Evolutionary conservation across 305 asterid species (phyloP).

Genomic region (Fraxinus baroniana): DNA sequence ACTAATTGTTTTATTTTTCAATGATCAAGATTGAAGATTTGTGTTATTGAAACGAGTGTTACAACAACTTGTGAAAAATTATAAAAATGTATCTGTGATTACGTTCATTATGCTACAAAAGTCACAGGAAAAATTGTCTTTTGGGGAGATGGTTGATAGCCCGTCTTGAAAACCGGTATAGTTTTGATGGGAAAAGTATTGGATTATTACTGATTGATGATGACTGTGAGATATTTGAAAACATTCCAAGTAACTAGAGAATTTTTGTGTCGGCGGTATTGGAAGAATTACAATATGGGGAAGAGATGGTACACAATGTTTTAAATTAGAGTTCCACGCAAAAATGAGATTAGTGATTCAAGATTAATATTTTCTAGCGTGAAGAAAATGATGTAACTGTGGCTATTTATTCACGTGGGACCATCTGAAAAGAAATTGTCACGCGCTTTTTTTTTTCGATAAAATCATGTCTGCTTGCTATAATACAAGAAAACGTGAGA

Average conservation of each 20-base stretch:
- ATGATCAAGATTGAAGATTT: background rate
- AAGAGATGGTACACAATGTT: background rate
- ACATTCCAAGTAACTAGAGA: background rate
- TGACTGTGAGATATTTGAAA: background rate
- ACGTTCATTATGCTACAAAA: background rate
- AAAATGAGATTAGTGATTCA: background rate
- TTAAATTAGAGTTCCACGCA: background rate
- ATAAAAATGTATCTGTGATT: background rate
- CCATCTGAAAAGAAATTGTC: background rate
- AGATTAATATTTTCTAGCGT: background rate
- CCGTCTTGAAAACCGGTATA: no score
- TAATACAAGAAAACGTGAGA: background rate
- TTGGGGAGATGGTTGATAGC: no score
- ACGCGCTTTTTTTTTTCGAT: background rate
- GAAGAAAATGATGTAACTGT: background rate
- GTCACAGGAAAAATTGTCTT: background rate
- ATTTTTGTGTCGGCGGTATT: background rate
- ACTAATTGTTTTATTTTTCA: background rate
- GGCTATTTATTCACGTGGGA: background rate
- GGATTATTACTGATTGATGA: background rate
- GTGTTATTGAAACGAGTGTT: background rate
- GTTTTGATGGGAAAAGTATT: background rate
- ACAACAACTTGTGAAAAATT: background rate
- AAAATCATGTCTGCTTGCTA: background rate
- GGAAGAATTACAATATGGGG: background rate